These are phyloP conservation scores for Posidonia oceanica DNA, from an alignment of 116 monocot species.

Conservation along the genomic window DNA sequence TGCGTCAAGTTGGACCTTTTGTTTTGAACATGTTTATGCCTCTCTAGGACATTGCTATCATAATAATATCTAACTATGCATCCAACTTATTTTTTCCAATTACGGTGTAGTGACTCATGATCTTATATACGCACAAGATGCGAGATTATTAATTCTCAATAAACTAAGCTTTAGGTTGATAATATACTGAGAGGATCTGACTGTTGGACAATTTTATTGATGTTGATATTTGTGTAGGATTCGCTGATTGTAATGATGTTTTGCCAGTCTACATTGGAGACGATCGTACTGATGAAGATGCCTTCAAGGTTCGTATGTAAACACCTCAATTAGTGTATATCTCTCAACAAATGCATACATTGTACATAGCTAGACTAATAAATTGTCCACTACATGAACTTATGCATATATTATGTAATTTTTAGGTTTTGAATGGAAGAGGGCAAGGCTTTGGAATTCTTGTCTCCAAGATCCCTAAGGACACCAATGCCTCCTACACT, in stretches of 20 bases:
- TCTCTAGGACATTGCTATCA: too few species aligned
- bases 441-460: slow-evolving; percentile 63
- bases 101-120: too few species aligned
- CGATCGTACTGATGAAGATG: slow-evolving; percentile 74
- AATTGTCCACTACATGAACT: background rate
- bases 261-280: slow-evolving; percentile 74
- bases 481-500: slow-evolving; percentile 52
- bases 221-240: slow-evolving; percentile 19
- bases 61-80: too few species aligned
- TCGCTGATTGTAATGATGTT: slow-evolving; percentile 33
- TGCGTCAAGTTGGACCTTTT: too few species aligned
- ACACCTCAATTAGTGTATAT: too few species aligned
- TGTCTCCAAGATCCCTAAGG: slow-evolving; percentile 53
- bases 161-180: too few species aligned
- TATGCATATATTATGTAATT: background rate
- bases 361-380: background rate
- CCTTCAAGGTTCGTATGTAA: slow-evolving; percentile 19
- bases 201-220: background rate
- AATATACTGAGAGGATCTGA: background rate
- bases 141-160: too few species aligned
- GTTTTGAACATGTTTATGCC: too few species aligned
- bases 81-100: too few species aligned
- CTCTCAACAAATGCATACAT: too few species aligned
- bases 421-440: slow-evolving; percentile 42
- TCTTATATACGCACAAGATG: too few species aligned